These are phyloP conservation scores for Plasmopara viticola DNA, from an alignment of 352 stramenopile genomes.

Conservation along the genomic window DNA sequence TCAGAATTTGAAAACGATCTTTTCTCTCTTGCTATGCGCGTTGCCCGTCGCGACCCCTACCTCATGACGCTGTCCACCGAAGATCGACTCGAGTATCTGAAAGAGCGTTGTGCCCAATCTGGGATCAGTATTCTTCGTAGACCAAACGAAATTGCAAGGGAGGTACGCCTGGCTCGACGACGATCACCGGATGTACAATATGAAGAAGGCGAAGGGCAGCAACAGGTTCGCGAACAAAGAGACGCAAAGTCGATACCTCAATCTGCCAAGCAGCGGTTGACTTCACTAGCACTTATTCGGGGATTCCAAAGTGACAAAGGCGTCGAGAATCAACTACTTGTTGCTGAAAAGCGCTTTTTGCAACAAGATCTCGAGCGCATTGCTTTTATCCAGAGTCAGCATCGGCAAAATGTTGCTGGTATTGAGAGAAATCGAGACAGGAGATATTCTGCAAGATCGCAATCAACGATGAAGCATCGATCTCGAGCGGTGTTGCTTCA, in stretches of 20 bases:
- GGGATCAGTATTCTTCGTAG: conserved; percentile 53
- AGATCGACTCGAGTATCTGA: conserved; percentile 40
- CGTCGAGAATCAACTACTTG: conserved; percentile 44
- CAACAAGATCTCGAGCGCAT: conserved; percentile 47
- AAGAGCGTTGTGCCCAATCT: conserved; percentile 39
- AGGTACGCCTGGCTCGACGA: conserved; percentile 1
- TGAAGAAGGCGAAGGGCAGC: conserved; percentile 22
- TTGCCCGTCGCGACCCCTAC: conserved; percentile 53
- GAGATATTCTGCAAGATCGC: conserved; percentile 1
- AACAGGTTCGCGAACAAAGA: conserved; percentile 12
- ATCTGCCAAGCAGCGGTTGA: neutral
- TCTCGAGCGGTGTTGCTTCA: conserved; percentile 43
- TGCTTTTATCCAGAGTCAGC: conserved; percentile 14
- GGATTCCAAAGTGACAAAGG: conserved; percentile 41
- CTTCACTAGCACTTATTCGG: conserved; percentile 34
- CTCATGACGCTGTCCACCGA: conserved; percentile 43
- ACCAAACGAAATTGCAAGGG: conserved; percentile 22
- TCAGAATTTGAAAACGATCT: conserved; percentile 44
- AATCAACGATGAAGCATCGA: conserved; percentile 6
- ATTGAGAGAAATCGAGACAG: neutral
- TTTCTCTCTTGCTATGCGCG: conserved; percentile 43
- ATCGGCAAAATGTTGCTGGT: conserved; percentile 15
- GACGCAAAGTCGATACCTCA: conserved; percentile 18
- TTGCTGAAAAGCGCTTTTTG: conserved; percentile 56
- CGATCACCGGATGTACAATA: conserved; percentile 3